These are phyloP conservation scores for Gliomastix tumulicola DNA, from an alignment of 2,329 filamentous ascomycete species.

Conservation along the genomic window DNA sequence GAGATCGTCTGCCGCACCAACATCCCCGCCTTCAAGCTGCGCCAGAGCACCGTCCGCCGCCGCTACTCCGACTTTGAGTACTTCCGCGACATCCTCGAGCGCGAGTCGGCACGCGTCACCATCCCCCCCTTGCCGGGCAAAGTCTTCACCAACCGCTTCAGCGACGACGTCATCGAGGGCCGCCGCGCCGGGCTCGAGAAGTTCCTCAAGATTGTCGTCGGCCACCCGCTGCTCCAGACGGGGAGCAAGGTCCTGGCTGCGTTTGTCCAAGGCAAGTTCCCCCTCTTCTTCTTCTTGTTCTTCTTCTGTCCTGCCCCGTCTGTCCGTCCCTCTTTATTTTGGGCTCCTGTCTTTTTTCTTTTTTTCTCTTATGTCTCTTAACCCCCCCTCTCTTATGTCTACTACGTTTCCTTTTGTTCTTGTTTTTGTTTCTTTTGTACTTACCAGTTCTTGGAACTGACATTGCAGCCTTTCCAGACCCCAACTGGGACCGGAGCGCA, in stretches of 20 bases:
- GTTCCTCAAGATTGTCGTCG: constrained; percentile 95
- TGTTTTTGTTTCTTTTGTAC: too few relatives aligned
- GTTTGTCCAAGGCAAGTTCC: constrained; percentile 82
- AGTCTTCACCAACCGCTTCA: constrained; percentile 97
- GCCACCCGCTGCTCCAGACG: constrained; percentile 92
- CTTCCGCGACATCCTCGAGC: constrained; percentile 96
- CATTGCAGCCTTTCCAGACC: too few relatives aligned
- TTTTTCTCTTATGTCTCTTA: constrained; percentile 1
- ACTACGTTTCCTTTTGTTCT: not conserved
- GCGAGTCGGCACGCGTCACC: constrained; percentile 87
- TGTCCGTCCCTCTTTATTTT: too few relatives aligned
- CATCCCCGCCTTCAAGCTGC: constrained; percentile 97
- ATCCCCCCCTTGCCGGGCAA: constrained; percentile 95
- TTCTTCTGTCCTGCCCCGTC: too few relatives aligned
- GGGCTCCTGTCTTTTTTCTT: too few relatives aligned
- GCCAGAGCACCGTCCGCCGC: constrained; percentile 77
- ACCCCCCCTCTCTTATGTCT: not conserved
- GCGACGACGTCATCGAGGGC: constrained; percentile 96
- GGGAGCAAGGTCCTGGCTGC: constrained; percentile 93
- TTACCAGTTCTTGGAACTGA: too few relatives aligned
- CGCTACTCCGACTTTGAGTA: constrained; percentile 98
- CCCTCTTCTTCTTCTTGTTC: constrained; percentile 1
- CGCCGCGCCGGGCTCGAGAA: constrained; percentile 85
- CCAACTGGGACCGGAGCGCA: constrained; percentile 85
- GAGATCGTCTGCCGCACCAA: constrained; percentile 97